Conservation (phyloP, 768 basidiomycete species). For the Megacollybia marginata region DNA sequence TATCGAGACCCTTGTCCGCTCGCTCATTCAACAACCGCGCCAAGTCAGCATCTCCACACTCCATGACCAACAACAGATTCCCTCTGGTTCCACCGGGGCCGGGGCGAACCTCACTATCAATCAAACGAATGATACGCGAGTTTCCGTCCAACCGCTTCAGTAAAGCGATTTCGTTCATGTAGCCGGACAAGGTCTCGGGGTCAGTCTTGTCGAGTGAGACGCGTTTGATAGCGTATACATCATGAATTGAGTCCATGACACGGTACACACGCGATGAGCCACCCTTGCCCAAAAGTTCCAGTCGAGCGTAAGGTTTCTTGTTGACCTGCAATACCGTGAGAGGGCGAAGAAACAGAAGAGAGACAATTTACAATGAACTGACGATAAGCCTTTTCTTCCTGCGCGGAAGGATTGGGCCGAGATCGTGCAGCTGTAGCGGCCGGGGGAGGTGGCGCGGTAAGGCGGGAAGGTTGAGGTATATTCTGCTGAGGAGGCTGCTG, state of each 20-base stretch:
- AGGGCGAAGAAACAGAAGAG: background rate
- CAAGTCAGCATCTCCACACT: slow-evolving; percentile 92
- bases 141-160: slow-evolving; percentile 94
- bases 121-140: slow-evolving; percentile 81
- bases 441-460: background rate
- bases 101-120: slow-evolving; percentile 84
- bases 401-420: slow-evolving; percentile 25
- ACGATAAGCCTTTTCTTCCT: slow-evolving; percentile 15
- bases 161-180: slow-evolving; percentile 93
- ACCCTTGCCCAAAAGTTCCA: slow-evolving; percentile 88
- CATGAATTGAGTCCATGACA: slow-evolving; percentile 67
- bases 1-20: slow-evolving; percentile 76
- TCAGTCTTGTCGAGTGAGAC: slow-evolving; percentile 89
- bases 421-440: slow-evolving; percentile 23
- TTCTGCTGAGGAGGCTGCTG: slow-evolving; percentile 23
- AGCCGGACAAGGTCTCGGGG: slow-evolving; percentile 80
- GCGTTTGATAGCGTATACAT: slow-evolving; percentile 87
- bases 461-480: background rate
- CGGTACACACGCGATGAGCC: slow-evolving; percentile 95
- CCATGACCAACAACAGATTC: slow-evolving; percentile 84
- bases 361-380: slow-evolving; percentile 30
- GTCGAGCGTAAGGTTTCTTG: slow-evolving; percentile 73
- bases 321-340: slow-evolving; percentile 46
- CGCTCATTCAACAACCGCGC: slow-evolving; percentile 79
- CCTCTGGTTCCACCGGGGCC: slow-evolving; percentile 66